These are phyloP conservation scores for Salix udensis DNA, from an alignment of 345 rosid species.

Conservation along the genomic window DNA sequence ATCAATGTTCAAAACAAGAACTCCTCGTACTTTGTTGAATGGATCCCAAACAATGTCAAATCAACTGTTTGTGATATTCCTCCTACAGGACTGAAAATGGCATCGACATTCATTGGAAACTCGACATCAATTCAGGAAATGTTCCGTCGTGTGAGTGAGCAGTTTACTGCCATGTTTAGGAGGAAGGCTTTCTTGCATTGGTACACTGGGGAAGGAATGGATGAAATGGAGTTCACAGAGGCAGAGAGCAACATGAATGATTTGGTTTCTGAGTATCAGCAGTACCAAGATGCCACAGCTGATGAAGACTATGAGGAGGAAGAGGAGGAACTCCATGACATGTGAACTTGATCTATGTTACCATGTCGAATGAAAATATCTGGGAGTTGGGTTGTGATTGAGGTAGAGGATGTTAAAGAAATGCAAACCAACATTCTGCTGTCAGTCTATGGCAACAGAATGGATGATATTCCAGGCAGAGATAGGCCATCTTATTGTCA, in stretches of 20 bases:
- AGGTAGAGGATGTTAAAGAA: background rate
- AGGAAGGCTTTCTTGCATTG: constrained; percentile 73
- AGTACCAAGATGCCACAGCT: constrained; percentile 49
- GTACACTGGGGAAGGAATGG: constrained; percentile 72
- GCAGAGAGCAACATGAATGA: constrained; percentile 60
- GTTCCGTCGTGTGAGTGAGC: constrained; percentile 44
- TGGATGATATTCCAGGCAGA: background rate
- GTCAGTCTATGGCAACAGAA: background rate
- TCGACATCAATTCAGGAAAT: constrained; percentile 51
- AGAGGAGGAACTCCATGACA: constrained; percentile 23
- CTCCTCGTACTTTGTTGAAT: constrained; percentile 63
- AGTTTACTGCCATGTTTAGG: constrained; percentile 70
- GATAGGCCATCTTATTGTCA: background rate
- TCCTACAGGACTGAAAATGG: constrained; percentile 49
- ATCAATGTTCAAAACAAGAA: constrained; percentile 69
- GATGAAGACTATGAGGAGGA: constrained; percentile 42
- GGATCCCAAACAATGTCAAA: constrained; percentile 61
- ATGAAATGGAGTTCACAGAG: constrained; percentile 69
- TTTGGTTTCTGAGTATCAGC: constrained; percentile 49
- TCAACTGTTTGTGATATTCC: constrained; percentile 51
- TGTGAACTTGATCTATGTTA: background rate
- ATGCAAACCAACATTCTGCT: background rate
- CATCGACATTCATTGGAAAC: constrained; percentile 47
- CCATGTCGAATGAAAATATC: background rate
- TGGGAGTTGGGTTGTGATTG: background rate